phyloP scores from a whole-genome alignment of 257 asterid species.

The Solanum clarkiae region DNA sequence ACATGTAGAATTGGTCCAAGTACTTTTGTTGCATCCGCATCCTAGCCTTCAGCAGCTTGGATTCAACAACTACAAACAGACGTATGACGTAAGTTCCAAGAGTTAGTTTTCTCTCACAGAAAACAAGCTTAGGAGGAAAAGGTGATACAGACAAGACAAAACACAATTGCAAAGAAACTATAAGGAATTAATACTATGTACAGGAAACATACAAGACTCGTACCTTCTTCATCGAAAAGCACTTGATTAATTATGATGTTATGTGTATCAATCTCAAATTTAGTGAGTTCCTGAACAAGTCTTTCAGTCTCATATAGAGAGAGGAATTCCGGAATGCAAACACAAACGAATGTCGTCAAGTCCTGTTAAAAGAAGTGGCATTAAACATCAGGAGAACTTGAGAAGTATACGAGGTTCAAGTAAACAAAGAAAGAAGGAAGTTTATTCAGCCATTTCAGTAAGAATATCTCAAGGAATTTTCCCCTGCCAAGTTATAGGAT shows the following conservation, averaged over 20 bases:
- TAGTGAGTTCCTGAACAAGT: conserved; percentile 89
- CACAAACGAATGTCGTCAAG: conserved; percentile 83
- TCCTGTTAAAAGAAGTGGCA: conserved; percentile 35
- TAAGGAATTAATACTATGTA: neutral
- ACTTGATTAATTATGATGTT: conserved; percentile 95
- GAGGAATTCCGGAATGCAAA: conserved; percentile 95
- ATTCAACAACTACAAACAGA: conserved; percentile 43
- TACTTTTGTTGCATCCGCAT: conserved; percentile 91
- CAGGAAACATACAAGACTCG: neutral
- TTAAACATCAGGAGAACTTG: neutral
- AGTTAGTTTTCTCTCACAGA: neutral
- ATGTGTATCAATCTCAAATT: conserved; percentile 91
- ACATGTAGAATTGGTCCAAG: conserved; percentile 84
- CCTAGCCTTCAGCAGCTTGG: conserved; percentile 86
- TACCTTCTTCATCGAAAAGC: conserved; percentile 90
- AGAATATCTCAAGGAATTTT: neutral
- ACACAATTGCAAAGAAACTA: neutral
- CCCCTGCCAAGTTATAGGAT: neutral
- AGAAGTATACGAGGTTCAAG: neutral
- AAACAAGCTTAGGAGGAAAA: neutral
- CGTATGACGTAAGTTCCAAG: neutral
- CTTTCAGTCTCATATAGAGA: conserved; percentile 94
- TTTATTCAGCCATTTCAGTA: neutral
- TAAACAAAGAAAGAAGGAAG: neutral
- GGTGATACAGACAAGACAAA: neutral